Evolutionary conservation across 2,329 filamentous ascomycete genomes (phyloP).

Genomic region (Trichoderma gracile): DNA sequence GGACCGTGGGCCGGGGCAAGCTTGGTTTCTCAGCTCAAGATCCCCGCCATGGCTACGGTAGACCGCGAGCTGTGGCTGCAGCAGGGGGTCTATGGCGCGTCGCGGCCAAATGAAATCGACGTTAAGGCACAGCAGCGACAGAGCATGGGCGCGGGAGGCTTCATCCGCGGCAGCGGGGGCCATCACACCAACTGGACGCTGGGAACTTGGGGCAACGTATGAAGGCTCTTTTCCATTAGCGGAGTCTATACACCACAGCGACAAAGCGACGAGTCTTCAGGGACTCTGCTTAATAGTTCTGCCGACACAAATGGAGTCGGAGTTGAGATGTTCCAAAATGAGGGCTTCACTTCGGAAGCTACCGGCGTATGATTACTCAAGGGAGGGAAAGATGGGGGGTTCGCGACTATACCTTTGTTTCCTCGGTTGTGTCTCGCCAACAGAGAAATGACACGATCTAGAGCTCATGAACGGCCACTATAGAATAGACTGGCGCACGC

Average conservation of each 20-base stretch:
- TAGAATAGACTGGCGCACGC: background rate
- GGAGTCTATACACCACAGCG: background rate
- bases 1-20: slow-evolving; percentile 76
- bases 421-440: background rate
- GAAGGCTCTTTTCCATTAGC: slow-evolving; percentile 13
- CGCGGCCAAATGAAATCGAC: slow-evolving; percentile 60
- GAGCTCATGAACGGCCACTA: background rate
- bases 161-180: slow-evolving; percentile 42
- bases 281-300: background rate
- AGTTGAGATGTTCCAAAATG: background rate
- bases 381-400: background rate
- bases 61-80: slow-evolving; percentile 72
- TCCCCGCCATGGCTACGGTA: slow-evolving; percentile 67
- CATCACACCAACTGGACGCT: slow-evolving; percentile 60
- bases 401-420: background rate
- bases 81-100: slow-evolving; percentile 65
- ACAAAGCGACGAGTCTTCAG: background rate
- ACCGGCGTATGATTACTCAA: background rate
- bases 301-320: background rate
- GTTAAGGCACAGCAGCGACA: slow-evolving; percentile 60
- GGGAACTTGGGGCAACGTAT: slow-evolving; percentile 60
- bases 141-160: slow-evolving; percentile 60
- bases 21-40: slow-evolving; percentile 65
- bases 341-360: background rate
- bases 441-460: background rate